Conservation (phyloP, 805 yeast genomes). For the Teunomyces gatunensis region DNA sequence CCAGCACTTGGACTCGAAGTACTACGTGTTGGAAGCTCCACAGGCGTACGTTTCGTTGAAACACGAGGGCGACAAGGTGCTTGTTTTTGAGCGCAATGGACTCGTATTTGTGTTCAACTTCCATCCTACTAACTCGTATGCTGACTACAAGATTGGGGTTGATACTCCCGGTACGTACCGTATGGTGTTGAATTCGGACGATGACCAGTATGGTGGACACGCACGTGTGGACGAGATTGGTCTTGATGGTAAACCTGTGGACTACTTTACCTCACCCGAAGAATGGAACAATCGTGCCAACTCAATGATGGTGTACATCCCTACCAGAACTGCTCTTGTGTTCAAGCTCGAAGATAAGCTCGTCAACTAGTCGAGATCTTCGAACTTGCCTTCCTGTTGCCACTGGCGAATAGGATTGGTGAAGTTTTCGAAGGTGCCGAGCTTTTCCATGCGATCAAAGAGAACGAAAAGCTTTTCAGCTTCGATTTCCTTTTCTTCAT, state of each 20-base stretch:
- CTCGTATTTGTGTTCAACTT: conserved; percentile 85
- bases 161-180: conserved; percentile 74
- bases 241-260: conserved; percentile 36
- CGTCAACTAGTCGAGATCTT: neutral
- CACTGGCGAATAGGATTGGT: conserved; percentile 40
- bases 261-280: conserved; percentile 68
- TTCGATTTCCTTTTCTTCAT: conserved; percentile 42
- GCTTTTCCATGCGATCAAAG: conserved; percentile 39
- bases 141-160: conserved; percentile 90
- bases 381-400: conserved; percentile 23
- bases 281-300: conserved; percentile 80
- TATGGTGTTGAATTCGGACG: conserved; percentile 74
- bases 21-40: conserved; percentile 66
- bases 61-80: conserved; percentile 82
- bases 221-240: conserved; percentile 53
- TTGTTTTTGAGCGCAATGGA: conserved; percentile 87
- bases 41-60: conserved; percentile 85
- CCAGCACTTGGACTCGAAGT: conserved; percentile 71
- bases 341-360: conserved; percentile 15
- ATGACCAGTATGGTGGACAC: conserved; percentile 76
- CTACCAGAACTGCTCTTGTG: conserved; percentile 59
- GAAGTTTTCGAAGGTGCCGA: conserved; percentile 33
- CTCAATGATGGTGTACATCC: conserved; percentile 75
- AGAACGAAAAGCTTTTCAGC: conserved; percentile 43
- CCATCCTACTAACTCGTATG: conserved; percentile 78